Evolutionary conservation across 2,329 filamentous ascomycete genomes (phyloP), one percentile per base, ranked within the genome.

Genomic region (Hyphodiscus sp.): DNA sequence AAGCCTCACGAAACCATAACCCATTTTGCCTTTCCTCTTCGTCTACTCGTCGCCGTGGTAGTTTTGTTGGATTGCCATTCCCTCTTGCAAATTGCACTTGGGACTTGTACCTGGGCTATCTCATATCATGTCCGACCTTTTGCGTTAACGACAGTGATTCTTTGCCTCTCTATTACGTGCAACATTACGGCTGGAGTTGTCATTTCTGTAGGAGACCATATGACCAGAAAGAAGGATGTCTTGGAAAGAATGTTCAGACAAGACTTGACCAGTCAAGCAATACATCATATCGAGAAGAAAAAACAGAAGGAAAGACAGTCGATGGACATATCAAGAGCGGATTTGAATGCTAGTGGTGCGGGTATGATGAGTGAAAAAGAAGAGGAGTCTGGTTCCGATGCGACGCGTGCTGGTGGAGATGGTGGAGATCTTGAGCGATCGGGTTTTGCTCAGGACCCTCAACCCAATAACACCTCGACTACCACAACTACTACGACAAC

Each of bases 1-100:
- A 91, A 91, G 64, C 89, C 89, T 0, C 86, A 95, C 68, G 89
- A 95, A 70, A 95, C 89, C 0, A 76, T 82, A 33, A 95, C 89
- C 0, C 89, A 95, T 67, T 78, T 83, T 65, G 86, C 89, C 0
- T 95, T 95, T 57, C 88, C 89, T 0, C 74, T 91, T 1, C 77
- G 79, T 30, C 75, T 90, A 6, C 81, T 95, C 30, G 77, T 94
- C 41, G 83, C 87, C 53, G 84, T 92, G 54, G 85, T 92, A n/a
- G 75, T 89, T 7, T 74, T 95, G 2, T 77, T 94, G 2, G 89
- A 95, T 68, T 85, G 80, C 57, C 89, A 95, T 71, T 90, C 86
- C 4, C 74, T 87, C 33, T 78, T 95, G 42, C 89, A 95, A 66
- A 89, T 95, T 61, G 80, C 86, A 0, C 82, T 95, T 0, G 89